Conservation (phyloP, 441 rosid species). For the Breynia disticha region DNA sequence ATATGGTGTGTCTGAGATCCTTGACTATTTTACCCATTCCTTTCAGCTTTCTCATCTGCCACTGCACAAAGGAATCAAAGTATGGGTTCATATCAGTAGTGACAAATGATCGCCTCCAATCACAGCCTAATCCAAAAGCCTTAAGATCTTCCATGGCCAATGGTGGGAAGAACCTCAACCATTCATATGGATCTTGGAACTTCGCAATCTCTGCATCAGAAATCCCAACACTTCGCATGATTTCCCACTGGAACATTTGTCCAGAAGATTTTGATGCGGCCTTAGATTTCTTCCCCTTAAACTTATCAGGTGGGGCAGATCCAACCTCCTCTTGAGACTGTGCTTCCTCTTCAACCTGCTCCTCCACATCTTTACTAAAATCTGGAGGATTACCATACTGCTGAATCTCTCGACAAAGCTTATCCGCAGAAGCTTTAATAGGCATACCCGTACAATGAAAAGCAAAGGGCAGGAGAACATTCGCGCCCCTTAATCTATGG, state of each 20-base stretch:
- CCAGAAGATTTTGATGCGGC: conserved; percentile 70
- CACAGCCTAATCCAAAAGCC: conserved; percentile 86
- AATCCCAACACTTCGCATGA: conserved; percentile 84
- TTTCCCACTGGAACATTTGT: conserved; percentile 82
- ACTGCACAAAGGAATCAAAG: conserved; percentile 66
- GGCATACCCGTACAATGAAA: conserved; percentile 97
- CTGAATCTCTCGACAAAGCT: conserved; percentile 65
- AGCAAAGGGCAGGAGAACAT: conserved; percentile 76
- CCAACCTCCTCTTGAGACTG: conserved; percentile 27
- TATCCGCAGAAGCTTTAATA: conserved; percentile 91
- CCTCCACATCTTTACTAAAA: conserved; percentile 36
- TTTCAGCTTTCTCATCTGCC: conserved; percentile 90
- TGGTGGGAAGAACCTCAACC: conserved; percentile 77
- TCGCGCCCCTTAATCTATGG: conserved; percentile 72
- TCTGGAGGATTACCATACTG: conserved; percentile 73
- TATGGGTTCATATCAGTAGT: conserved; percentile 77
- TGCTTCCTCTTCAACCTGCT: conserved; percentile 13
- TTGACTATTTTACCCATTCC: conserved; percentile 80
- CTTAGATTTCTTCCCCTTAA: conserved; percentile 78
- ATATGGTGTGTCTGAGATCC: conserved; percentile 69
- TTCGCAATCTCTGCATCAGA: conserved; percentile 53
- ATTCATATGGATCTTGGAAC: conserved; percentile 67
- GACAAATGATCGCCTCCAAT: conserved; percentile 87
- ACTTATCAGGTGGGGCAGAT: conserved; percentile 36
- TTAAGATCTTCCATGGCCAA: conserved; percentile 72